A percentile compares a stretch with the other conserved stretches of the same genome.
Conservation (phyloP, 2,329 filamentous ascomycete genomes). For the Fusarium euwallaceae region DNA sequence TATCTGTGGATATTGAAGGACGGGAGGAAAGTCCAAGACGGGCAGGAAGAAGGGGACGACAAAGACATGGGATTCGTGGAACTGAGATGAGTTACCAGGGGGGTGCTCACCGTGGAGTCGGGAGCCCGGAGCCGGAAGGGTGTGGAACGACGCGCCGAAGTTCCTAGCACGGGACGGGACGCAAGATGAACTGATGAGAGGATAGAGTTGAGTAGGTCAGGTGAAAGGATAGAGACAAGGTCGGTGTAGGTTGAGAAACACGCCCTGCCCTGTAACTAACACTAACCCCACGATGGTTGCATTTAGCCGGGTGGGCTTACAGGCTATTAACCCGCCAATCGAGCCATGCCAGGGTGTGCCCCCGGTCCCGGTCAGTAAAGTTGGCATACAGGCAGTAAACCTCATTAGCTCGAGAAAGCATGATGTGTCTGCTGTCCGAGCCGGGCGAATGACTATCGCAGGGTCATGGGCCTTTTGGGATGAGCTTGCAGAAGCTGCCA, state of each 20-base stretch:
- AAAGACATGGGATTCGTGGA: conserved; percentile 38
- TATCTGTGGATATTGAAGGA: conserved; percentile 15
- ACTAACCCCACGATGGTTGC: conserved; percentile 26
- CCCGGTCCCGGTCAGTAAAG: background rate
- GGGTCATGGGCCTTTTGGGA: conserved; percentile 19
- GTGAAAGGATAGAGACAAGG: background rate
- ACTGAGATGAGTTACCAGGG: conserved; percentile 12
- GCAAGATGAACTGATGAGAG: conserved; percentile 3
- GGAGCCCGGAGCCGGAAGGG: background rate
- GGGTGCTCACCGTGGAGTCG: background rate
- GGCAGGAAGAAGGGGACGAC: conserved; percentile 21
- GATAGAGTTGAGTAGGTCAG: background rate
- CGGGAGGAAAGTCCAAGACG: conserved; percentile 28
- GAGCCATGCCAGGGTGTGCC: conserved; percentile 10
- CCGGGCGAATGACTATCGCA: conserved; percentile 36
- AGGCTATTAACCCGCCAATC: conserved; percentile 34
- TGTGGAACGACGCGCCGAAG: conserved; percentile 43
- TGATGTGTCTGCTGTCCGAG: conserved; percentile 14
- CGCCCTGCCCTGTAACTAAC: background rate
- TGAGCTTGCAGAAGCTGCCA: conserved; percentile 1
- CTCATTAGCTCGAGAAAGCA: background rate
- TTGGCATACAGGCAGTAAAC: background rate
- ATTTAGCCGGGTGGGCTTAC: conserved; percentile 41
- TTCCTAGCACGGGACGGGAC: conserved; percentile 36
- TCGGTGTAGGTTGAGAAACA: conserved; percentile 16